These are phyloP conservation scores for Claviceps sorghi DNA, from an alignment of 2,329 filamentous ascomycete species.

Conservation along the genomic window DNA sequence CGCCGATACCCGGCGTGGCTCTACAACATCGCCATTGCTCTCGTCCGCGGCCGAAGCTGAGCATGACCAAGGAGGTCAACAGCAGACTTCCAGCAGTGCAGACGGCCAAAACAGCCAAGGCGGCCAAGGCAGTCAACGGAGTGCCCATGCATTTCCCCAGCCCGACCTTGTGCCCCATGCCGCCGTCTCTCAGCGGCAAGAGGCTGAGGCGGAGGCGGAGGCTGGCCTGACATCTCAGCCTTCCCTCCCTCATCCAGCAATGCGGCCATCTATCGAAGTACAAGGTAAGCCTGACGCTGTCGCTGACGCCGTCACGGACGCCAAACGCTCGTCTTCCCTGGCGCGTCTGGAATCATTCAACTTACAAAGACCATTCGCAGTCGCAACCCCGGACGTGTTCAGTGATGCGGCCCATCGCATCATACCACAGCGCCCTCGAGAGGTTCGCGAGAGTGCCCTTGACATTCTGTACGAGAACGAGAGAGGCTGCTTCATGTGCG, in stretches of 20 bases:
- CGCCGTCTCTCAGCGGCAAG: conserved; percentile 2
- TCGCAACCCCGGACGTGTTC: conserved; percentile 16
- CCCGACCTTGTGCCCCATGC: not conserved
- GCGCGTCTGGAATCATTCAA: not conserved
- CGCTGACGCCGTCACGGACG: too few relatives aligned
- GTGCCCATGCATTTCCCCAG: not conserved
- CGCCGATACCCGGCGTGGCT: not conserved
- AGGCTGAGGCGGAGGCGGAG: not conserved
- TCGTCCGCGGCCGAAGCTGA: conserved; percentile 4
- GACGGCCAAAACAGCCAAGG: too few relatives aligned
- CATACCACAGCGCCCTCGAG: conserved; percentile 17
- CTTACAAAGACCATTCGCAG: conserved; percentile 8
- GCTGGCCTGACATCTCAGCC: not conserved
- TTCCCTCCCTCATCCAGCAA: conserved; percentile 9
- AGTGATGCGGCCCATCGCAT: conserved; percentile 18
- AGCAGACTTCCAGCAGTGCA: not conserved
- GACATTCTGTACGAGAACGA: conserved; percentile 95
- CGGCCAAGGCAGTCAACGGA: not conserved
- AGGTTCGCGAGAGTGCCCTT: conserved; percentile 43
- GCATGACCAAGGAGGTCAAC: not conserved
- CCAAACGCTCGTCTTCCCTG: not conserved
- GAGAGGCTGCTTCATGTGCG: conserved; percentile 77
- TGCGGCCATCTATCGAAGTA: conserved; percentile 20
- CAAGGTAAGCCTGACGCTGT: conserved; percentile 12
- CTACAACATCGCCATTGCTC: conserved; percentile 7